Percentiles rank a stretch among this genome's conserved stretches.
These are phyloP conservation scores for Penicillium angulare DNA, from an alignment of 495 filamentous ascomycete genomes.

Conservation along the genomic window DNA sequence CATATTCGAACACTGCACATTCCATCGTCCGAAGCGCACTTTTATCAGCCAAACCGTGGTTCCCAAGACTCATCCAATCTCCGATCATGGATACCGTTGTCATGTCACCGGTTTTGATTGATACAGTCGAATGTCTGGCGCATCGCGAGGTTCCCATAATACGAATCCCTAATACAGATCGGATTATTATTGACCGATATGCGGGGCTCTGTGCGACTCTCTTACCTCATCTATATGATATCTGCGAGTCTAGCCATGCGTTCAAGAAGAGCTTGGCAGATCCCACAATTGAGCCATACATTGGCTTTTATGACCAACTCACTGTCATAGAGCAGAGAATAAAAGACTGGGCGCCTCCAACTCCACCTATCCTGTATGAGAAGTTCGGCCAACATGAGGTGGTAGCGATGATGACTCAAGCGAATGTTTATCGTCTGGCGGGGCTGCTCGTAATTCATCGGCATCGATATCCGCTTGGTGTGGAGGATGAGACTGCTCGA, in stretches of 20 bases:
- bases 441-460: slow-evolving; percentile 33
- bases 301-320: slow-evolving; percentile 15
- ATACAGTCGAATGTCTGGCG: slow-evolving; percentile 31
- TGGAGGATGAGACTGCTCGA: slow-evolving; percentile 18
- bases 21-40: slow-evolving; percentile 27
- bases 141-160: slow-evolving; percentile 35
- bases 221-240: slow-evolving; percentile 29
- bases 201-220: slow-evolving; percentile 31
- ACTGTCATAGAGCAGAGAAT: slow-evolving; percentile 23
- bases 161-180: slow-evolving; percentile 18
- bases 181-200: slow-evolving; percentile 32
- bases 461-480: slow-evolving; percentile 29
- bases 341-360: slow-evolving; percentile 24
- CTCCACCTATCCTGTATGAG: slow-evolving; percentile 10
- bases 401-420: slow-evolving; percentile 30
- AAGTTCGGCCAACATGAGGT: slow-evolving; percentile 24
- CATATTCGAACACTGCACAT: slow-evolving; percentile 24
- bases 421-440: slow-evolving; percentile 30
- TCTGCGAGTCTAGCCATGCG: slow-evolving; percentile 29
- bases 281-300: slow-evolving; percentile 4
- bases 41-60: slow-evolving; percentile 27
- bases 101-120: slow-evolving; percentile 30
- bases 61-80: slow-evolving; percentile 20
- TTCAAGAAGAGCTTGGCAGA: slow-evolving; percentile 9
- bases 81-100: slow-evolving; percentile 30